phyloP scores from a whole-genome alignment of 1,284 basidiomycete genomes.

The Sporisorium iseilematis-ciliati region DNA sequence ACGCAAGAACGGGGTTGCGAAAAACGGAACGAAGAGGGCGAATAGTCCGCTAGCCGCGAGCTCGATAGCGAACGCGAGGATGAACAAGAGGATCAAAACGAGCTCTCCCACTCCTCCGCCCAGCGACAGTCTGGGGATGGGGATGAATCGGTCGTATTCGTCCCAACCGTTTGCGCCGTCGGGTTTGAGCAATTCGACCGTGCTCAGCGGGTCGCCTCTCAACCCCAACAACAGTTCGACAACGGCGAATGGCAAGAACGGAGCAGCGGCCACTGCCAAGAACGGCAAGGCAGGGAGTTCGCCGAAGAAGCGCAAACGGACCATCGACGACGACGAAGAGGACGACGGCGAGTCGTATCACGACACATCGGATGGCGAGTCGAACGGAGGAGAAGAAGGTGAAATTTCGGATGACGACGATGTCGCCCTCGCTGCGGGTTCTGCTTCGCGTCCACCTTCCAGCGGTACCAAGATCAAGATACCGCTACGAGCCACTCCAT shows the following conservation, averaged over 20 bases:
- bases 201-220: slow-evolving; percentile 45
- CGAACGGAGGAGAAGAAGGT: slow-evolving; percentile 47
- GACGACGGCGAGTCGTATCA: slow-evolving; percentile 14
- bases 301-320: slow-evolving; percentile 24
- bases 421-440: slow-evolving; percentile 21
- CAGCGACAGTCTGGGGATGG: slow-evolving; percentile 4
- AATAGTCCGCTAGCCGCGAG: slow-evolving; percentile 37
- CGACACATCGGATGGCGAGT: slow-evolving; percentile 17
- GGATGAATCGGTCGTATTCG: slow-evolving; percentile 36
- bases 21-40: slow-evolving; percentile 36
- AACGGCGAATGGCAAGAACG: background rate
- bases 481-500: slow-evolving; percentile 10
- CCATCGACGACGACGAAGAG: slow-evolving; percentile 29
- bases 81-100: slow-evolving; percentile 53
- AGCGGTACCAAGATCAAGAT: slow-evolving; percentile 27
- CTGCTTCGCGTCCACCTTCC: background rate
- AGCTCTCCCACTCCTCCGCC: slow-evolving; percentile 49
- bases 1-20: slow-evolving; percentile 20
- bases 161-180: slow-evolving; percentile 50
- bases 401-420: slow-evolving; percentile 45
- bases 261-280: background rate
- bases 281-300: background rate
- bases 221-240: slow-evolving; percentile 40
- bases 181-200: slow-evolving; percentile 35
- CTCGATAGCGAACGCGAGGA: slow-evolving; percentile 31